Conservation (phyloP, 345 rosid genomes). For the Angophora floribunda region DNA sequence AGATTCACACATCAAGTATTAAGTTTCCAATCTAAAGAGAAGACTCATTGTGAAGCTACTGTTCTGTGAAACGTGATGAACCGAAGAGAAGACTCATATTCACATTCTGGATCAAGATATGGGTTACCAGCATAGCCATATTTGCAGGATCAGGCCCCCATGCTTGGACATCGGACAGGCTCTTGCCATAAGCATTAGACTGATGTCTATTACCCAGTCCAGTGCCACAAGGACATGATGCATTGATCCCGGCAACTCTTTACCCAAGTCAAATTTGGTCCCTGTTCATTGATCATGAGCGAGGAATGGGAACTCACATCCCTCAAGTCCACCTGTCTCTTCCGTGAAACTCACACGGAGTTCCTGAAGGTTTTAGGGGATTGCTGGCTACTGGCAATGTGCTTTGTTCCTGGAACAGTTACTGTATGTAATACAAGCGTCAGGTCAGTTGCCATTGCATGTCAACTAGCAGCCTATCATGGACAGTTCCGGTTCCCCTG, state of each 20-base stretch:
- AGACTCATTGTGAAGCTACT: background rate
- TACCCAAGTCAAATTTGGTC: background rate
- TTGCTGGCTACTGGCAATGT: background rate
- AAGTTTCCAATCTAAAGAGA: background rate
- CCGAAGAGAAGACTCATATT: background rate
- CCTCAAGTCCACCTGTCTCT: background rate
- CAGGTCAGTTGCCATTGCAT: background rate
- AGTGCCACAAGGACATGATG: background rate
- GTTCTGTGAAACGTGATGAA: background rate
- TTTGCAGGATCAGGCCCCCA: background rate
- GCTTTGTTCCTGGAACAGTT: background rate
- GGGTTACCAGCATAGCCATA: background rate
- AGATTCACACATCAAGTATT: background rate
- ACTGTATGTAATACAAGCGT: background rate
- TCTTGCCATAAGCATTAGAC: background rate
- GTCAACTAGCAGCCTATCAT: background rate
- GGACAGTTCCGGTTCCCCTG: background rate
- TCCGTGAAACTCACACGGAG: background rate
- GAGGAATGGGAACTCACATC: background rate
- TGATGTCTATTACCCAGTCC: background rate
- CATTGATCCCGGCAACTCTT: background rate
- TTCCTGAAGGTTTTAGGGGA: background rate
- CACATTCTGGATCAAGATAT: background rate
- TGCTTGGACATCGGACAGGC: background rate
- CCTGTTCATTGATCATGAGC: background rate